Conservation (phyloP, 371 early-diverging fungal genomes). For the Mortierella sp. region DNA sequence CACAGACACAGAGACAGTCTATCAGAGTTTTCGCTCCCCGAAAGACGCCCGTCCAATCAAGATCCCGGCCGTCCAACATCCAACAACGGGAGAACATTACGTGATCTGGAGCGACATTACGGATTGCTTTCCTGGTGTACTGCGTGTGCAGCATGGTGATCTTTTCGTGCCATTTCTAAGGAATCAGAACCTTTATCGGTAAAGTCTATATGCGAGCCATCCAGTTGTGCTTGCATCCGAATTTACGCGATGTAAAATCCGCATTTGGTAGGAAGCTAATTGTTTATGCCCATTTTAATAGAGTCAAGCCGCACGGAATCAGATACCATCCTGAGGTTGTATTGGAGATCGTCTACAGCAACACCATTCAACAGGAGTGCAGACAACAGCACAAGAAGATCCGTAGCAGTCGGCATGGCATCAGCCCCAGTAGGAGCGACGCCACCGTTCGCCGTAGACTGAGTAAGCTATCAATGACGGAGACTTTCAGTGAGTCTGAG, state of each 20-base stretch:
- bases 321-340: constrained; percentile 26
- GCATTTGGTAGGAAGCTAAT: not conserved
- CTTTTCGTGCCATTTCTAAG: constrained; percentile 27
- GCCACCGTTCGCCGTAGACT: too few relatives aligned
- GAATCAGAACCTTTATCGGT: constrained; percentile 26
- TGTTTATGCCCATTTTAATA: constrained; percentile 1
- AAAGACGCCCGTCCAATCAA: constrained; percentile 2
- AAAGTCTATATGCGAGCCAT: not conserved
- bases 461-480: too few relatives aligned
- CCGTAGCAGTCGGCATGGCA: not conserved
- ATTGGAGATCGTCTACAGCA: constrained; percentile 32
- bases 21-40: constrained; percentile 9
- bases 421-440: not conserved
- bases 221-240: not conserved
- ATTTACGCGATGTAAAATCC: too few relatives aligned
- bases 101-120: constrained; percentile 38
- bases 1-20: not conserved
- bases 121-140: constrained; percentile 27
- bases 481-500: too few relatives aligned
- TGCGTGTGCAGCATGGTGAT: constrained; percentile 27
- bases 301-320: constrained; percentile 47
- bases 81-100: constrained; percentile 11
- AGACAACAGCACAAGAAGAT: not conserved
- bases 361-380: not conserved
- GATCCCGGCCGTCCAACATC: constrained; percentile 22